A percentile compares a stretch with the other conserved stretches of the same genome.
These are phyloP conservation scores for Sporothrix humicola DNA, from an alignment of 2,329 filamentous ascomycete species.

Conservation along the genomic window DNA sequence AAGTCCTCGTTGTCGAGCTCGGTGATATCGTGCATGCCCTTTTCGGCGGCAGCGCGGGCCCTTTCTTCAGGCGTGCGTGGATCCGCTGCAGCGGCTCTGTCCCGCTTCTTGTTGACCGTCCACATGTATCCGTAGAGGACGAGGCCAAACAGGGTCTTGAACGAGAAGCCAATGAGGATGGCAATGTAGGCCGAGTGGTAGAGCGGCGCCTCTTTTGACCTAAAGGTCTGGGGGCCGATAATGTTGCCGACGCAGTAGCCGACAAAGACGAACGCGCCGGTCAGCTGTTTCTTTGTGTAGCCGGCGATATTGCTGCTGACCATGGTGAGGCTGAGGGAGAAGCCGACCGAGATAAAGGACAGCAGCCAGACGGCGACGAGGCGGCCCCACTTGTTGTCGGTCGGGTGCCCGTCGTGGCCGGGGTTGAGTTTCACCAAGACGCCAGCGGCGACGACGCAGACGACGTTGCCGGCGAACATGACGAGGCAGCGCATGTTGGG, in stretches of 20 bases:
- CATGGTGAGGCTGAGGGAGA: conserved; percentile 60
- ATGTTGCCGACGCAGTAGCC: conserved; percentile 62
- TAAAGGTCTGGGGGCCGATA: conserved; percentile 61
- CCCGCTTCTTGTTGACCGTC: conserved; percentile 58
- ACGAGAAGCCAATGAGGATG: conserved; percentile 61
- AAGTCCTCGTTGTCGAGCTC: conserved; percentile 42
- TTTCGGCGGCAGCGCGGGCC: conserved; percentile 26
- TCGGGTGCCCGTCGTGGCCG: neutral
- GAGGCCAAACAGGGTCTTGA: conserved; percentile 57
- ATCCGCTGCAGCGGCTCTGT: conserved; percentile 50
- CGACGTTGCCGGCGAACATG: conserved; percentile 61
- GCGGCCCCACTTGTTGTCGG: conserved; percentile 58
- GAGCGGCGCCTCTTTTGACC: conserved; percentile 53
- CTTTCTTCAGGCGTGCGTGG: conserved; percentile 44
- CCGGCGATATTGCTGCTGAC: conserved; percentile 60
- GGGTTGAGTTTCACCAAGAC: conserved; percentile 55
- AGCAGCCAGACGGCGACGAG: conserved; percentile 61
- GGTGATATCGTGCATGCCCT: conserved; percentile 39
- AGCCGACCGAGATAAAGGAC: conserved; percentile 44
- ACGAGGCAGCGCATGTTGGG: conserved; percentile 59
- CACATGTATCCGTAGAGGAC: conserved; percentile 63
- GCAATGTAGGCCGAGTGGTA: conserved; percentile 58
- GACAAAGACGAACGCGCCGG: conserved; percentile 56
- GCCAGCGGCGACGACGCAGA: conserved; percentile 60
- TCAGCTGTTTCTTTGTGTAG: conserved; percentile 61